Evolutionary conservation across 768 basidiomycete genomes (phyloP), one percentile per base, ranked within the genome.

Genomic region (Panellus pusillus): DNA sequence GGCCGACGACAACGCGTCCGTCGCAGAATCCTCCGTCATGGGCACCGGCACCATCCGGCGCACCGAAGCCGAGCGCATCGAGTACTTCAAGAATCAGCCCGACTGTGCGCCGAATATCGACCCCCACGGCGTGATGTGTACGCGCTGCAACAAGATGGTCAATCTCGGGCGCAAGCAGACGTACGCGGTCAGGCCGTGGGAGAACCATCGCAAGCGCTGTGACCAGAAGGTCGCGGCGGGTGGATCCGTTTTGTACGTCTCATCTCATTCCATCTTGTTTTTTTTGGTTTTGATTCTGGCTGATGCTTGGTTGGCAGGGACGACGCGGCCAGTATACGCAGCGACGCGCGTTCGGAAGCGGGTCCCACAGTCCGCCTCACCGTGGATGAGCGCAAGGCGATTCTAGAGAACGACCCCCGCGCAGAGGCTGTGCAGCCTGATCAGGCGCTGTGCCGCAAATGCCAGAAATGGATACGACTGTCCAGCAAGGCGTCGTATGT

Each of bases 391-490:
- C 74, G 83, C 53, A 77, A 79, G 57, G 76, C 75, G 12, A 55
- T 72, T 27, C 69, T 91, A 3, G 78, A 81, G 48, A 66, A 73
- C 3, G 87, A 89, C 65, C 74, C 79, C 12, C 73, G 74, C 47
- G 72, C 72, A 4, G 78, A 78, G 44, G 76, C 74, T 47, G 71
- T 83, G 15, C 73, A 81, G 59, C 72, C 78, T 5, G 69, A 79
- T 46, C 73, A 76, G 50, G 81, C 80, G 15, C 69, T 79, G 45
- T 91, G 89, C 65, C 77, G 75, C 58, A 73, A 72, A 35, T 91
- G 89, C 64, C 69, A 79, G 49, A 81, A 75, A 54, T 88, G 86
- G 86, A 74, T 90, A 52, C 74, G 70, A 44, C 71, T 89, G 24
- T 72, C 78, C 18, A 73, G 60, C 24, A 61, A 65, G 1, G 61